Percentiles rank a stretch among this genome's conserved stretches.
These are phyloP conservation scores for Sporothrix euskadiensis DNA, from an alignment of 2,329 filamentous ascomycete genomes.

Conservation along the genomic window DNA sequence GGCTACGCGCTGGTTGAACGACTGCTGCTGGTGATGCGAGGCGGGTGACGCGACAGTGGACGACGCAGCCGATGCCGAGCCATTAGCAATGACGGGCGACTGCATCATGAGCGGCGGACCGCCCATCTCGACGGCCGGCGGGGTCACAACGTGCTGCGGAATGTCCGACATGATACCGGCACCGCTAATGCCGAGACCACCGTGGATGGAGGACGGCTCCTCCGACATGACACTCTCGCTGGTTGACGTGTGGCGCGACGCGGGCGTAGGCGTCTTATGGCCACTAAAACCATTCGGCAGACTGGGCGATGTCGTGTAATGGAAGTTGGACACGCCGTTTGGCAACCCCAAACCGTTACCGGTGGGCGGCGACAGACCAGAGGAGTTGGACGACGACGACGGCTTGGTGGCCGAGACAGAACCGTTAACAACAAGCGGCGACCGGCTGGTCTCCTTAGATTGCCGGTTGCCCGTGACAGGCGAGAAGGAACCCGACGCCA, in stretches of 20 bases:
- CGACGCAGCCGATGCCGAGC: slow-evolving; percentile 39
- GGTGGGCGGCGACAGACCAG: slow-evolving; percentile 7
- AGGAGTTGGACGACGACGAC: background rate
- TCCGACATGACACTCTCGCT: slow-evolving; percentile 37
- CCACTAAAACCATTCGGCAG: background rate
- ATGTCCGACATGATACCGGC: slow-evolving; percentile 26
- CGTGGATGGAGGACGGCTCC: slow-evolving; percentile 36
- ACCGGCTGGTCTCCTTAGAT: slow-evolving; percentile 37
- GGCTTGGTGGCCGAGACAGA: slow-evolving; percentile 40
- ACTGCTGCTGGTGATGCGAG: slow-evolving; percentile 31
- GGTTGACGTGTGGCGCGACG: slow-evolving; percentile 37
- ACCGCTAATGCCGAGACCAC: slow-evolving; percentile 35
- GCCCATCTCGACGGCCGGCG: slow-evolving; percentile 34
- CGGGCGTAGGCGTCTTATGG: slow-evolving; percentile 27
- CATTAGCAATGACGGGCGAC: slow-evolving; percentile 56
- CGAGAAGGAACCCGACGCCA: slow-evolving; percentile 45
- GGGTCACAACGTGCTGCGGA: slow-evolving; percentile 31
- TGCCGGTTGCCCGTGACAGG: slow-evolving; percentile 35
- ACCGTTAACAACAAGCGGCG: slow-evolving; percentile 37
- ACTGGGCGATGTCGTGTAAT: slow-evolving; percentile 3
- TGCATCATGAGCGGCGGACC: slow-evolving; percentile 39
- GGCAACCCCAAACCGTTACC: background rate
- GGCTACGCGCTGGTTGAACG: slow-evolving; percentile 40
- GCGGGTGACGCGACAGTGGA: slow-evolving; percentile 21
- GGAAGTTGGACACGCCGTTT: slow-evolving; percentile 7